These are phyloP conservation scores for Phialemoniopsis sp. DNA, from an alignment of 2,329 filamentous ascomycete genomes.

Conservation along the genomic window DNA sequence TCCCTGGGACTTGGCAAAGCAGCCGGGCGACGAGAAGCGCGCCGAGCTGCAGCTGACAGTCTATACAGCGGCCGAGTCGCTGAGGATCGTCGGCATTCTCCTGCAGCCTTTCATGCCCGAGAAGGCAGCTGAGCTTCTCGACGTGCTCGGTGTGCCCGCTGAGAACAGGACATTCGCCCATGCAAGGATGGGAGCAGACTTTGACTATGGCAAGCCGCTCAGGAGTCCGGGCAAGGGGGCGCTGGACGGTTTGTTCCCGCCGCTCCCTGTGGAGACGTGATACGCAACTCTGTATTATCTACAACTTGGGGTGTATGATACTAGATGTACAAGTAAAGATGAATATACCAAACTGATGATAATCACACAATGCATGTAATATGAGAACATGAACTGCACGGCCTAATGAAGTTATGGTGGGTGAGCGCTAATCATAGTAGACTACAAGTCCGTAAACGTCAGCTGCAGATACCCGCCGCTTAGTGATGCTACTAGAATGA, in stretches of 20 bases:
- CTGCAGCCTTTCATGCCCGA: conserved; percentile 87
- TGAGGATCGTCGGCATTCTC: conserved; percentile 78
- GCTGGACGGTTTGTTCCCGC: conserved; percentile 48
- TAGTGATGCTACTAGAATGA: too few species aligned
- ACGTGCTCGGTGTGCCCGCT: conserved; percentile 68
- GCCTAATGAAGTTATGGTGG: too few species aligned
- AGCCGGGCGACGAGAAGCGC: conserved; percentile 19
- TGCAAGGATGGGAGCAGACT: conserved; percentile 61
- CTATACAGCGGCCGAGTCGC: conserved; percentile 68
- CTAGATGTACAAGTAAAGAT: background rate
- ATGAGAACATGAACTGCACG: background rate
- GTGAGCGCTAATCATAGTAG: too few species aligned
- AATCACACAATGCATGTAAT: conserved; percentile 2
- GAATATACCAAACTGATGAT: background rate
- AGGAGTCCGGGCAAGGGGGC: conserved; percentile 27
- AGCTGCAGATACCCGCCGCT: too few species aligned
- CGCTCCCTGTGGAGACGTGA: conserved; percentile 35
- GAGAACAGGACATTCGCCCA: conserved; percentile 59
- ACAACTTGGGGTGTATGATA: conserved; percentile 8
- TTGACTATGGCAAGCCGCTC: conserved; percentile 57
- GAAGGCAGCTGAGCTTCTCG: conserved; percentile 68
- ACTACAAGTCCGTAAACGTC: too few species aligned
- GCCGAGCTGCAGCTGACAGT: conserved; percentile 54
- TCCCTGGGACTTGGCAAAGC: conserved; percentile 62
- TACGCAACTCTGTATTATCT: background rate